Percentiles rank a stretch among this genome's conserved stretches.
Conservation (phyloP, 208 protist species). For the Blastocrithidia nonstop region DNA sequence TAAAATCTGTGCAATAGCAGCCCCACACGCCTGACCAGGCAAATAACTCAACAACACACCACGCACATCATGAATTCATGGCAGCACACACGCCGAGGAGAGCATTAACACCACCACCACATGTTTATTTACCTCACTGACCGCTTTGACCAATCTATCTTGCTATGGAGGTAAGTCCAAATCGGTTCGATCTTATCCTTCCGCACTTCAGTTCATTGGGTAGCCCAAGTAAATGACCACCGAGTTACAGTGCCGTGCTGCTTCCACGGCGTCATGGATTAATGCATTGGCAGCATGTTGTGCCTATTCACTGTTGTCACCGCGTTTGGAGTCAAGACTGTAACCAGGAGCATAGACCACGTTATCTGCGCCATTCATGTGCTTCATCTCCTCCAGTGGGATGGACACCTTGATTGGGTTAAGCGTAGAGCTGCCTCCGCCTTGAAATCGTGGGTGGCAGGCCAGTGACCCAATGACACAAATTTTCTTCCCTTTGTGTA, state of each 20-base stretch:
- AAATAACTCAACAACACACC: too few relatives aligned
- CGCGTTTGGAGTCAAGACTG: background rate
- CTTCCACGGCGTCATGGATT: background rate
- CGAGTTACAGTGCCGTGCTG: background rate
- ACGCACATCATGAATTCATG: background rate
- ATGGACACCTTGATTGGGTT: slow-evolving; percentile 1
- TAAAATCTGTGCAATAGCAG: too few relatives aligned
- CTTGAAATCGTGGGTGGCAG: slow-evolving; percentile 10
- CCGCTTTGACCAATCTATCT: too few relatives aligned
- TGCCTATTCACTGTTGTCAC: background rate
- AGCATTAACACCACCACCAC: background rate
- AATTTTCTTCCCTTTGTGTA: slow-evolving; percentile 7
- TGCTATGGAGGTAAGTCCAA: too few relatives aligned
- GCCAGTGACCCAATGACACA: slow-evolving; percentile 10
- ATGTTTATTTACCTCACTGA: too few relatives aligned
- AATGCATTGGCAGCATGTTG: background rate
- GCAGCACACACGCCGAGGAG: background rate
- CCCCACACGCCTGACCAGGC: too few relatives aligned
- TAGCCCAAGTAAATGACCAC: background rate
- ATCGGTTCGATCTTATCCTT: too few relatives aligned
- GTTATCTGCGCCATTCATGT: background rate
- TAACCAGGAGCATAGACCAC: slow-evolving; percentile 7
- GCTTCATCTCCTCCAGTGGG: slow-evolving; percentile 6
- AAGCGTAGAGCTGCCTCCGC: slow-evolving; percentile 9
- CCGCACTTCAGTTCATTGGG: too few relatives aligned